Evolutionary conservation across 257 asterid species (phyloP).

Genomic region (Anisodus tanguticus): DNA sequence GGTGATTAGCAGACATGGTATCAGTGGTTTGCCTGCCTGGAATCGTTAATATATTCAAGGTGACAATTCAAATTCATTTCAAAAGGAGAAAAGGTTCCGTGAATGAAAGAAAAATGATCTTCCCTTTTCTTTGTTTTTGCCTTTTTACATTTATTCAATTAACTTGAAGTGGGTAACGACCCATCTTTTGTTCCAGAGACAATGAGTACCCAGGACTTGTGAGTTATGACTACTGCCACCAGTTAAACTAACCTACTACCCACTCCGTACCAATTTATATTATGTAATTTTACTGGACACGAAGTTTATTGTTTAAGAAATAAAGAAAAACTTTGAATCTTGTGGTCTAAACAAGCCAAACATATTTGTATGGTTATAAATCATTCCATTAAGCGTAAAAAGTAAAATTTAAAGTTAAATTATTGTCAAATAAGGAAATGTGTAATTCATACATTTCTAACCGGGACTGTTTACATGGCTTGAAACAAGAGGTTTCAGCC

Average conservation of each 20-base stretch:
- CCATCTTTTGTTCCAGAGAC: not conserved
- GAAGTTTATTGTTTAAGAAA: no score
- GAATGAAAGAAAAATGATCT: not conserved
- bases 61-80: not conserved
- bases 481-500: not conserved
- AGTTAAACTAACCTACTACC: not conserved
- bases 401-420: no score
- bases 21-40: not conserved
- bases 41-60: not conserved
- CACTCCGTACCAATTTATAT: no score
- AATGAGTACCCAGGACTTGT: not conserved
- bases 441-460: no score
- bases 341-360: no score
- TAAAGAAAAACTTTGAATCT: no score
- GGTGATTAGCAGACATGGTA: not conserved
- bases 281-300: no score
- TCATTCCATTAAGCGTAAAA: no score
- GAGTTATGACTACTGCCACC: not conserved
- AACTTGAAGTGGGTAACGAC: not conserved
- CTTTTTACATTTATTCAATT: not conserved
- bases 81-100: not conserved
- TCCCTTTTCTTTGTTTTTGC: not conserved
- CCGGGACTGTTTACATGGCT: no score
- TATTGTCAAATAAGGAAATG: no score
- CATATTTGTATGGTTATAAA: no score